Evolutionary conservation across 345 rosid genomes (phyloP).

Genomic region (Jatropha curcas): DNA sequence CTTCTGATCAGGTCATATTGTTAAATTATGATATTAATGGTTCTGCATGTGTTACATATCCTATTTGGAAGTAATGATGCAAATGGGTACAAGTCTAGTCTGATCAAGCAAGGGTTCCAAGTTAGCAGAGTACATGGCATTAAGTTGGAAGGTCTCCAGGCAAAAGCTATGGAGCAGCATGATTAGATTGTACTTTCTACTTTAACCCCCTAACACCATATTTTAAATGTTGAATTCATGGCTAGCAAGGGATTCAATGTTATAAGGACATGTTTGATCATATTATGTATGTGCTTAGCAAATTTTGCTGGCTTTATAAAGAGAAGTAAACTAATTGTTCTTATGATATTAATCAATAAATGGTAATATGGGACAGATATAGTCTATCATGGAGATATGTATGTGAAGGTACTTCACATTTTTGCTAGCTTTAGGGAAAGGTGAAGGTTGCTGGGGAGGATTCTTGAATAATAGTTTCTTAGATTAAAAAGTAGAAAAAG

Average conservation of each 20-base stretch:
- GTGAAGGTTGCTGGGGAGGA: background rate
- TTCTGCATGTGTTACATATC: constrained; percentile 2
- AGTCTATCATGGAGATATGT: background rate
- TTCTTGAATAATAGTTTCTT: background rate
- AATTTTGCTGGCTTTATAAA: background rate
- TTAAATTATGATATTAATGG: background rate
- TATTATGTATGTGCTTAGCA: background rate
- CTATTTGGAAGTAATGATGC: background rate
- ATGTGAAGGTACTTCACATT: background rate
- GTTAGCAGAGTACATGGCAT: background rate
- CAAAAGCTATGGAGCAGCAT: background rate
- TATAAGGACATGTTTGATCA: background rate
- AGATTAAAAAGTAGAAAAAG: background rate
- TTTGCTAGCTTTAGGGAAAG: background rate
- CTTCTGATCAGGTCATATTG: background rate
- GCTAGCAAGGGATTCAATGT: background rate
- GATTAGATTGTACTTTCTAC: background rate
- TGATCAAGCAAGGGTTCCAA: background rate
- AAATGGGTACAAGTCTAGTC: background rate
- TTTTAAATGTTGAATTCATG: background rate
- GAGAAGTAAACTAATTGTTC: background rate
- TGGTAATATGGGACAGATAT: background rate
- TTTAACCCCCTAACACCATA: background rate
- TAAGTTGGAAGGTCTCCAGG: constrained; percentile 2
- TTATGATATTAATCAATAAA: background rate